These are phyloP conservation scores for Hortiboletus flavorubellus DNA, from an alignment of 768 basidiomycete genomes.

Conservation along the genomic window DNA sequence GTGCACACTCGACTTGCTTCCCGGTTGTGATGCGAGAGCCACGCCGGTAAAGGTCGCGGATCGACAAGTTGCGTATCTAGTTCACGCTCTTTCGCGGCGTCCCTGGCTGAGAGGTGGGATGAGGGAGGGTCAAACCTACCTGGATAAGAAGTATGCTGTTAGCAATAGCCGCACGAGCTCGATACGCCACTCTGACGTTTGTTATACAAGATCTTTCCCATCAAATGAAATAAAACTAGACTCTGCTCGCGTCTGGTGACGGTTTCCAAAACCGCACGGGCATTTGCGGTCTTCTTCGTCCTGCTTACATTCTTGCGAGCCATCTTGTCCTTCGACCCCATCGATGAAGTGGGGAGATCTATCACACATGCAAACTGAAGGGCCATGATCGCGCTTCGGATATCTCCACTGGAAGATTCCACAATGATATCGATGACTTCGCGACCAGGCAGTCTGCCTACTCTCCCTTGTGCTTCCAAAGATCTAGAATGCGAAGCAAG, in stretches of 20 bases:
- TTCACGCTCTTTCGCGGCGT: conserved; percentile 57
- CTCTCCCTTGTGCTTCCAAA: conserved; percentile 4
- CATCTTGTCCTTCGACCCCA: conserved; percentile 24
- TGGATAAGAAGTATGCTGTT: conserved; percentile 28
- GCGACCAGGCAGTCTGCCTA: conserved; percentile 46
- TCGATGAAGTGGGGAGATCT: conserved; percentile 23
- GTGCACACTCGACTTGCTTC: conserved; percentile 71
- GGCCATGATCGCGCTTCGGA: conserved; percentile 90
- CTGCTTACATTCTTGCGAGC: conserved; percentile 31
- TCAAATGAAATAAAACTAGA: conserved; percentile 83
- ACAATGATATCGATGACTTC: conserved; percentile 75
- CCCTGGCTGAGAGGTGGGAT: conserved; percentile 55
- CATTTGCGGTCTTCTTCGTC: conserved; percentile 15
- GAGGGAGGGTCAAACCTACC: conserved; percentile 72
- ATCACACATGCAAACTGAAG: conserved; percentile 78
- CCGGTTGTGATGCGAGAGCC: conserved; percentile 59
- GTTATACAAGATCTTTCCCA: conserved; percentile 94
- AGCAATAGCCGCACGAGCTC: not conserved
- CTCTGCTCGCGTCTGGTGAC: conserved; percentile 83
- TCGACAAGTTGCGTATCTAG: conserved; percentile 54
- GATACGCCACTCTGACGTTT: conserved; percentile 55
- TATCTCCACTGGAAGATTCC: conserved; percentile 83
- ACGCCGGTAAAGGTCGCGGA: conserved; percentile 53
- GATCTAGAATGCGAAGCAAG: conserved; percentile 46
- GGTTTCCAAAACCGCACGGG: conserved; percentile 55